These are phyloP conservation scores for Aspergillus sclerotialis DNA, from an alignment of 2,329 filamentous ascomycete species.

Conservation along the genomic window DNA sequence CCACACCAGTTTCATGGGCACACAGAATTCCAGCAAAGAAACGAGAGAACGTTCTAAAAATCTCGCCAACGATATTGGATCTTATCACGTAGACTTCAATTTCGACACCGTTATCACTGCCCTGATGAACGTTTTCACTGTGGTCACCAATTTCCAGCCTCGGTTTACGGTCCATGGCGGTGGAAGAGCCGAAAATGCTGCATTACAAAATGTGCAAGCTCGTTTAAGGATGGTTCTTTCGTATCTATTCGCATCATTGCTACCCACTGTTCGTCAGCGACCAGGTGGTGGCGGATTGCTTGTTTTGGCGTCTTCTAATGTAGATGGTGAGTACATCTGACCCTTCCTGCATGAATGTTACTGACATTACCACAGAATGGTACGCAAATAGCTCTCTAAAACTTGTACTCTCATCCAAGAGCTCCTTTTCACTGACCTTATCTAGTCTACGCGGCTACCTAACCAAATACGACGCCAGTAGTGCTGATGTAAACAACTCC, in stretches of 20 bases:
- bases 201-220: constrained; percentile 63
- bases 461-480: constrained; percentile 62
- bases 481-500: constrained; percentile 55
- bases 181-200: constrained; percentile 53
- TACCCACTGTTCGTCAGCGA: constrained; percentile 52
- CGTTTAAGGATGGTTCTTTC: constrained; percentile 59
- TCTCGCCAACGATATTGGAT: constrained; percentile 56
- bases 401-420: background rate
- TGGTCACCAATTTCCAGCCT: constrained; percentile 54
- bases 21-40: constrained; percentile 58
- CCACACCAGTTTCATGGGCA: constrained; percentile 65
- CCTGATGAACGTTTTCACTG: constrained; percentile 52
- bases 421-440: constrained; percentile 27
- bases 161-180: constrained; percentile 61
- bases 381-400: constrained; percentile 5
- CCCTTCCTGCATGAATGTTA: background rate
- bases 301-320: constrained; percentile 62
- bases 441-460: constrained; percentile 46
- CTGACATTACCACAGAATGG: constrained; percentile 19
- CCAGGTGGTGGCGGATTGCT: constrained; percentile 54
- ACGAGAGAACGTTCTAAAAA: constrained; percentile 60
- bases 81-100: constrained; percentile 65
- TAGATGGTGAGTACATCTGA: constrained; percentile 36
- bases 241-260: constrained; percentile 58
- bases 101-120: constrained; percentile 63